Base-by-base conservation (phyloP, 306 rosid species). In the Begonia masoniana region DNA sequence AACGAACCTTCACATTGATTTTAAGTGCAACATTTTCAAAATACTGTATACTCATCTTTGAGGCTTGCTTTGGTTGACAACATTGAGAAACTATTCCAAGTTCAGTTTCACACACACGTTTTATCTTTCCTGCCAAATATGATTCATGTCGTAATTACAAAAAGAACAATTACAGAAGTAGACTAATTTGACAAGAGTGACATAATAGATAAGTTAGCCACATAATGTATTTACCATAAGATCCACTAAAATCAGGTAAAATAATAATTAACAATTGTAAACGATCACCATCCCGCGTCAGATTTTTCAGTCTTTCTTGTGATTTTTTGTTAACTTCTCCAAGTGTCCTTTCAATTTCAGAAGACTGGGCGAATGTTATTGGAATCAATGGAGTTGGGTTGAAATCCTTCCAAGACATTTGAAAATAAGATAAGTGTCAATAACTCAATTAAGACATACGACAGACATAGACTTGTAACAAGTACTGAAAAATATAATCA, bases 71-170 rank as follows among this genome's bases (percentile, higher is more conserved):
- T 0, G 97, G 94, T 2, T 55, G 72, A 61, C 79, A 76, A 61
- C 97, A 89, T 43, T 89, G 97, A 4, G 95, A 64, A 9, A 89
- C 91, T 13, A 89, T 89, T 26, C 95, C 97, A 0, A 85, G 56
- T 15, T 85, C 94, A 0, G 97, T 85, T 71, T 89, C 97, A 47
- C 97, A 89, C 0, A 85, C 49, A 6, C 82, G 77, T 60, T 89
- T 89, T 7, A 89, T 81, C 59, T 2, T 66, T 9, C 74, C 97
- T 89, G 71, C 47, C 51, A 68, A 31, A 6, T 31, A 31, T 31
- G 23, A 53, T 58, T 4, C 47, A 23, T 43, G 3, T 31, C 15
- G 4, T 19, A 36, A 2, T 36, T 64, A 17, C 12, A 50, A 7
- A 7, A 43, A 15, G n/a, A 16, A 4, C 51, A 52, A 13, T 10